phyloP scores from a whole-genome alignment of 805 yeast species.

The Saccharomycopsis fodiens region DNA sequence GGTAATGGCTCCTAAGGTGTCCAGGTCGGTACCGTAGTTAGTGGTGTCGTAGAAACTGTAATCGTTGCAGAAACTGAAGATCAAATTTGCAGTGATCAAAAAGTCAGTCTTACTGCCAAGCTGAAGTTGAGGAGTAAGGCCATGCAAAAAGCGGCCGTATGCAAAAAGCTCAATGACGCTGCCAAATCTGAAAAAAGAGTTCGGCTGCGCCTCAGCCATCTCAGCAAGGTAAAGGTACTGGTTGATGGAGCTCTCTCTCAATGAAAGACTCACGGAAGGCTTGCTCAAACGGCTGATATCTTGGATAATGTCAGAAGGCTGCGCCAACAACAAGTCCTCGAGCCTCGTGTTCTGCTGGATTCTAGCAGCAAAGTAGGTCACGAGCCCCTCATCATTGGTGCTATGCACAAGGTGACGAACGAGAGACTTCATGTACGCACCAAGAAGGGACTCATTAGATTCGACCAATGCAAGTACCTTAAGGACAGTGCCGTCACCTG shows the following conservation, averaged over 20 bases:
- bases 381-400: not conserved
- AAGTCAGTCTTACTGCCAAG: not conserved
- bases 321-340: not conserved
- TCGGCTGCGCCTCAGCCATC: not conserved
- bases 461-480: not conserved
- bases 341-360: not conserved
- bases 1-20: not conserved
- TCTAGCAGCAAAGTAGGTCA: not conserved
- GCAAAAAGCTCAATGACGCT: constrained; percentile 1
- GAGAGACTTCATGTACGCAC: not conserved
- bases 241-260: constrained; percentile 7
- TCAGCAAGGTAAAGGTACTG: constrained; percentile 4
- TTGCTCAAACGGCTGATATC: not conserved
- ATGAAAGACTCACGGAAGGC: not conserved
- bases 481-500: not conserved
- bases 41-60: not conserved
- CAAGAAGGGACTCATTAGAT: not conserved
- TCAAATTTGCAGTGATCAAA: not conserved
- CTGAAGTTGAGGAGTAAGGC: not conserved
- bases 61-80: not conserved
- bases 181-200: not conserved
- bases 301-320: not conserved
- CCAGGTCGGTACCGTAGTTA: not conserved
- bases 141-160: constrained; percentile 6
- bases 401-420: not conserved